Evolutionary conservation across 345 rosid genomes (phyloP).

Genomic region (Arabidopsis suecica): DNA sequence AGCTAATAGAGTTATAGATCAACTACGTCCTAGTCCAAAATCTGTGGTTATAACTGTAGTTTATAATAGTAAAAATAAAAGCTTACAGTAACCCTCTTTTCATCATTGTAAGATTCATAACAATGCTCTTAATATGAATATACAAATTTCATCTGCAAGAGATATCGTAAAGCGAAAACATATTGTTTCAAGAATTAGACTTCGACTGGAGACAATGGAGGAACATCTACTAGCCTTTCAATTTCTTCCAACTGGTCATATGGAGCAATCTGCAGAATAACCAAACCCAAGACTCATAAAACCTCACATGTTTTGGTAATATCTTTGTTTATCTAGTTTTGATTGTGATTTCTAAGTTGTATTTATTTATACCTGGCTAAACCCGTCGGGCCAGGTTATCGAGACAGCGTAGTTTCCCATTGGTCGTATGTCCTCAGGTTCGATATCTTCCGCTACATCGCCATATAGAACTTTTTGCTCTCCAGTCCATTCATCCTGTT

Average conservation of each 20-base stretch:
- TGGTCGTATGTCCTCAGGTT: conserved; percentile 88
- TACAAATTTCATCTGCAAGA: conserved; percentile 27
- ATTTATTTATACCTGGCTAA: conserved; percentile 64
- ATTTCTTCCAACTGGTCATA: conserved; percentile 86
- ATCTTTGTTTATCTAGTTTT: neutral
- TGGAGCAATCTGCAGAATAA: conserved; percentile 81
- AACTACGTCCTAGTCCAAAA: neutral
- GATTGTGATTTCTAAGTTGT: conserved; percentile 18
- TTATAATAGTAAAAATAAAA: neutral
- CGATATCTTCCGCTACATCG: conserved; percentile 82
- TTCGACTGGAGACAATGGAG: conserved; percentile 52
- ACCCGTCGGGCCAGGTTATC: conserved; percentile 97
- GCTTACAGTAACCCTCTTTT: neutral
- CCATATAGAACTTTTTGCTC: conserved; percentile 80
- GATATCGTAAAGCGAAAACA: neutral
- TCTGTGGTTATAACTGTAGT: conserved; percentile 4
- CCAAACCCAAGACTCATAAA: conserved; percentile 17
- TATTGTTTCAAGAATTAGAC: conserved; percentile 24
- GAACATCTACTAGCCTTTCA: conserved; percentile 74
- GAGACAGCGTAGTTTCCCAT: conserved; percentile 98
- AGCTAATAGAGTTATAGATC: neutral
- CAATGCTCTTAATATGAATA: conserved; percentile 17
- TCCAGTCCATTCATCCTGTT: conserved; percentile 93
- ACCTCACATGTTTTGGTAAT: neutral
- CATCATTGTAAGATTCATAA: conserved; percentile 11